These are phyloP conservation scores for Talaromyces marneffei DNA, from an alignment of 2,329 filamentous ascomycete species.

Conservation along the genomic window DNA sequence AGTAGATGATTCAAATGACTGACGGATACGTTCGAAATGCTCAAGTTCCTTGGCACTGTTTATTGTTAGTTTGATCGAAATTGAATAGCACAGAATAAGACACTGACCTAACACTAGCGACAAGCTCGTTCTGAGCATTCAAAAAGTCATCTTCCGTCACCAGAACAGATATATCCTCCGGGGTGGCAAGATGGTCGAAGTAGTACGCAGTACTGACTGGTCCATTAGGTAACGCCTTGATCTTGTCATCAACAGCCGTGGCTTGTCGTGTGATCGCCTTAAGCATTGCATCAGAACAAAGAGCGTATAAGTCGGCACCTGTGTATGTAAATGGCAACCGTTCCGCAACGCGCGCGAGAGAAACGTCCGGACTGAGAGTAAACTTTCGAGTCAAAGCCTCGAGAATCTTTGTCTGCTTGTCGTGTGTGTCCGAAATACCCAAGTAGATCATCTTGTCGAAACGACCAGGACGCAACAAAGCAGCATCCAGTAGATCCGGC, in stretches of 20 bases:
- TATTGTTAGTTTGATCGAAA: constrained; percentile 19
- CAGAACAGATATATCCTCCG: constrained; percentile 77
- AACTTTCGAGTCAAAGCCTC: constrained; percentile 95
- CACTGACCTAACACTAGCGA: constrained; percentile 69
- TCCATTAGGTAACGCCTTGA: constrained; percentile 55
- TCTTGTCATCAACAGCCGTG: constrained; percentile 73
- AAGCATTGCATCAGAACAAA: constrained; percentile 97
- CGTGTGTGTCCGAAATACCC: constrained; percentile 91
- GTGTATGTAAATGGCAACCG: constrained; percentile 91
- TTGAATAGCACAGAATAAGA: not conserved
- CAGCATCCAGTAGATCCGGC: constrained; percentile 86
- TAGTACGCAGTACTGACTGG: constrained; percentile 82
- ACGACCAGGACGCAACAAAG: constrained; percentile 77
- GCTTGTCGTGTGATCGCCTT: constrained; percentile 95
- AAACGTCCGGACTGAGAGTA: constrained; percentile 71
- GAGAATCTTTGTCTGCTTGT: constrained; percentile 90
- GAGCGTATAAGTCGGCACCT: constrained; percentile 91
- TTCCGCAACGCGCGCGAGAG: constrained; percentile 66
- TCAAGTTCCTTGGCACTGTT: constrained; percentile 76
- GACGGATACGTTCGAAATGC: constrained; percentile 82
- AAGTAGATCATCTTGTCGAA: constrained; percentile 99
- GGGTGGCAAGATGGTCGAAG: constrained; percentile 84
- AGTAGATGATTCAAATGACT: constrained; percentile 65
- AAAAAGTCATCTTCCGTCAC: constrained; percentile 87
- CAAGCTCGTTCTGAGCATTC: constrained; percentile 72